Base-by-base conservation (phyloP, 1,139 yeast species). In the Sugiyamaella paludigena region DNA sequence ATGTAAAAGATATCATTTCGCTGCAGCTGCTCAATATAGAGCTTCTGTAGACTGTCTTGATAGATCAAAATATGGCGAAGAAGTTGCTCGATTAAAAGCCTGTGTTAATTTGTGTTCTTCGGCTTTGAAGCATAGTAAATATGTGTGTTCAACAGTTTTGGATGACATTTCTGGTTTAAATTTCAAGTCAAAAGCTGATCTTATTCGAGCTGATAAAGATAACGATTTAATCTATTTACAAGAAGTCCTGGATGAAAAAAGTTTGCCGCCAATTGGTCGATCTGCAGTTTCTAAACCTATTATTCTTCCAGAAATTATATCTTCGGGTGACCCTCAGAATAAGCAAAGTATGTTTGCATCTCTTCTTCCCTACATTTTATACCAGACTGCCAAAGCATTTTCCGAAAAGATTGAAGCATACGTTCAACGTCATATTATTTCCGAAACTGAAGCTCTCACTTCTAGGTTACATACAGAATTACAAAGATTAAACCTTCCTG, bases 221-320 rank as follows among this genome's bases (percentile, higher is more conserved):
- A 89, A 89, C 62, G 92, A 87, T 60, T 72, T 88, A 59, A 81
- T 89, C 4, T 87, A 87, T 65, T 67, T 86, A 40, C 82, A 84
- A 54, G 67, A 73, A 0, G 81, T 88, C 0, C 95, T 95, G 0
- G 61, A 61, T 0, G 65, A 63, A 2, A 55, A 66, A 0, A 72
- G 74, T 1, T 60, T 83, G 4, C 71, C 80, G 1, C 62, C 71
- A 0, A 69, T 83, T 4, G 51, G 45, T 12, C 34, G 41, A 2
- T 63, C 69, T 0, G 76, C 79, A 0, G 79, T 85, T 75, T 87
- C 84, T 0, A 78, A 78, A 47, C 71, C 82, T 0, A 55, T 74
- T 6, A 58, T 68, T 0, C 74, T 79, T 0, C 71, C 68, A 1
- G 75, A 73, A 11, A 30, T 47, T 5, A 11, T 12, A 12, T 33